A percentile compares a stretch with the other conserved stretches of the same genome.
phyloP scores from a whole-genome alignment of 495 filamentous ascomycete genomes.

The Cercophora scortea region DNA sequence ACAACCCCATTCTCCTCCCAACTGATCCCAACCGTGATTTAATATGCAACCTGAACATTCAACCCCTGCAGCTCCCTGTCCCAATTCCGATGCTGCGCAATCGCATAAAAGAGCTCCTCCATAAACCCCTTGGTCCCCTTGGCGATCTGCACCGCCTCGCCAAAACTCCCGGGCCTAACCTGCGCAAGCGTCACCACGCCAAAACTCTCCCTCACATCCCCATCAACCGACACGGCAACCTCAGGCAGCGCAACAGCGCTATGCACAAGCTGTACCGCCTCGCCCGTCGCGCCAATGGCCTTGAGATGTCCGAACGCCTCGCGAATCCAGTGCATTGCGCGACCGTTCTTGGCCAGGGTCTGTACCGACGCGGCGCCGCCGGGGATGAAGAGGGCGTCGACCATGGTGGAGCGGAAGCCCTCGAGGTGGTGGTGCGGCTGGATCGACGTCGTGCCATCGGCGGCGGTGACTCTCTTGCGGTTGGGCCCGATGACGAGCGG shows the following conservation, averaged over 20 bases:
- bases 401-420: slow-evolving; percentile 76
- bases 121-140: slow-evolving; percentile 58
- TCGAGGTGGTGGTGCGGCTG: slow-evolving; percentile 75
- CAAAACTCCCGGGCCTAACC: slow-evolving; percentile 44
- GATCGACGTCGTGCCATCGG: slow-evolving; percentile 48
- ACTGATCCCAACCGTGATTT: not conserved
- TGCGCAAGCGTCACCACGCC: slow-evolving; percentile 58
- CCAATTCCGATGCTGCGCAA: slow-evolving; percentile 64
- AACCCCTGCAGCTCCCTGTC: slow-evolving; percentile 66
- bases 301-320: slow-evolving; percentile 80
- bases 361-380: slow-evolving; percentile 57
- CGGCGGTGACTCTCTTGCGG: slow-evolving; percentile 53
- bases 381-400: slow-evolving; percentile 76
- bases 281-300: slow-evolving; percentile 65
- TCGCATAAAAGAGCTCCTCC: slow-evolving; percentile 53
- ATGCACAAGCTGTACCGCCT: slow-evolving; percentile 58
- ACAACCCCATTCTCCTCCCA: too few species aligned
- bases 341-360: slow-evolving; percentile 60
- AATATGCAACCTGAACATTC: slow-evolving; percentile 37
- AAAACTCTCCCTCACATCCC: slow-evolving; percentile 56
- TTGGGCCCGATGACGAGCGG: slow-evolving; percentile 64
- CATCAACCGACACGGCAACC: slow-evolving; percentile 36
- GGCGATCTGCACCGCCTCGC: slow-evolving; percentile 46
- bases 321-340: slow-evolving; percentile 75
- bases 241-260: slow-evolving; percentile 49